These are phyloP conservation scores for Artemisia annua DNA, from an alignment of 129 eudicot genomes.

Conservation along the genomic window DNA sequence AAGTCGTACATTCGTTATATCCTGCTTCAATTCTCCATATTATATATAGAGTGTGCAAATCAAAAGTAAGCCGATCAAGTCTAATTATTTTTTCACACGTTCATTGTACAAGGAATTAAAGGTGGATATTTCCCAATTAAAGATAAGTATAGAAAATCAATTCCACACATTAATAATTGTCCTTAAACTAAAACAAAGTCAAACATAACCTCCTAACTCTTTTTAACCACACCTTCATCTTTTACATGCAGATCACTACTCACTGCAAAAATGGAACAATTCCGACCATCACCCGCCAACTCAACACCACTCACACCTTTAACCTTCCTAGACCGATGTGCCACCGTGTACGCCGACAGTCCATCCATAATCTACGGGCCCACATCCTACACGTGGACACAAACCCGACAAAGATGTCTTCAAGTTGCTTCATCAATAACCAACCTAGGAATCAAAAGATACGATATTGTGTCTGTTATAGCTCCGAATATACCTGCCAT, in stretches of 20 bases:
- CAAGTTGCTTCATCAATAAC: constrained; percentile 50
- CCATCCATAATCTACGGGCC: constrained; percentile 39
- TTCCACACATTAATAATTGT: not conserved
- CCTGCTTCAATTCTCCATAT: too few relatives aligned
- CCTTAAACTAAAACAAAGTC: not conserved
- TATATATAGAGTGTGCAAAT: too few relatives aligned
- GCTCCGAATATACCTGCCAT: constrained; percentile 67
- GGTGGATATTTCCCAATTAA: too few relatives aligned
- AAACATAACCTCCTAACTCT: not conserved
- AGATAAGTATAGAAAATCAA: too few relatives aligned
- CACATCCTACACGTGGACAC: constrained; percentile 40
- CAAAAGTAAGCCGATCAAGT: too few relatives aligned
- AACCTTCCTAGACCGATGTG: constrained; percentile 46
- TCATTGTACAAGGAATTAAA: too few relatives aligned
- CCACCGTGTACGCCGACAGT: constrained; percentile 51
- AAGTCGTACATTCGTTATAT: too few relatives aligned
- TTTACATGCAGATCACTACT: not conserved
- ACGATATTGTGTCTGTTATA: constrained; percentile 54
- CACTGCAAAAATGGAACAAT: constrained; percentile 33
- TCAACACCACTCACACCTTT: constrained; percentile 45
- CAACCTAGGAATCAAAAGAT: constrained; percentile 31
- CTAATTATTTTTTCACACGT: too few relatives aligned
- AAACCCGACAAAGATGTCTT: constrained; percentile 48
- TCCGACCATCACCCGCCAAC: constrained; percentile 40
- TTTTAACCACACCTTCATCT: not conserved